Conservation (phyloP, 2,329 filamentous ascomycete genomes). For the Hypomyces rosellus region DNA sequence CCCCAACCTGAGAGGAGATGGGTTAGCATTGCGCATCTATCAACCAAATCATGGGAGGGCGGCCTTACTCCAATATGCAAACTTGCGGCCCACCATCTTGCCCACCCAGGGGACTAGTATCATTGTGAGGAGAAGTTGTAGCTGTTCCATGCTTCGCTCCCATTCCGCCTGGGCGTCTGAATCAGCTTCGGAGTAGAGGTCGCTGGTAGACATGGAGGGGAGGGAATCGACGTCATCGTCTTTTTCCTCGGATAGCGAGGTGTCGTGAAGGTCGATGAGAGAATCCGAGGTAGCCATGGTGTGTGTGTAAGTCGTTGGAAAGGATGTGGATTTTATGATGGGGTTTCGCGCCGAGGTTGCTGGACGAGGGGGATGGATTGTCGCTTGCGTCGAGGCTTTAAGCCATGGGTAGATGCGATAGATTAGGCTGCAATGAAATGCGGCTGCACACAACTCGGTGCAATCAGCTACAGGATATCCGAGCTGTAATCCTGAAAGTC, state of each 20-base stretch:
- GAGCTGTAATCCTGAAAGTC: too few relatives aligned
- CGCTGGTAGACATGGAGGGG: slow-evolving; percentile 54
- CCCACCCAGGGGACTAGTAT: slow-evolving; percentile 88
- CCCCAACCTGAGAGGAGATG: slow-evolving; percentile 66
- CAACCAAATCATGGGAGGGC: neutral
- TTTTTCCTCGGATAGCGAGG: slow-evolving; percentile 41
- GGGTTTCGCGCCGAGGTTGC: neutral
- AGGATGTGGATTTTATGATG: neutral
- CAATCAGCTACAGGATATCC: too few relatives aligned
- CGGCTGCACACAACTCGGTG: too few relatives aligned
- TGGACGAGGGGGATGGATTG: too few relatives aligned
- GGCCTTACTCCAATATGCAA: slow-evolving; percentile 89
- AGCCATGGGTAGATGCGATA: neutral
- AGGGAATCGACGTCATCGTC: slow-evolving; percentile 56
- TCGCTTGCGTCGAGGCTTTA: neutral
- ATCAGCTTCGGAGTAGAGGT: slow-evolving; percentile 51
- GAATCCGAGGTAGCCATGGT: slow-evolving; percentile 33
- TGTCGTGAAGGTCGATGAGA: slow-evolving; percentile 44
- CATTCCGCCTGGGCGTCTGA: slow-evolving; percentile 92
- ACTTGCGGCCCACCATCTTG: slow-evolving; percentile 91
- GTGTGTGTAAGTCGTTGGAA: neutral
- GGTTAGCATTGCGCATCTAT: slow-evolving; percentile 12
- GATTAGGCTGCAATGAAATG: too few relatives aligned
- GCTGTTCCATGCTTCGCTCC: slow-evolving; percentile 87
- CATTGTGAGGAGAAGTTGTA: slow-evolving; percentile 91